phyloP scores from a whole-genome alignment of 306 rosid genomes.

The Prinsepia uniflora region DNA sequence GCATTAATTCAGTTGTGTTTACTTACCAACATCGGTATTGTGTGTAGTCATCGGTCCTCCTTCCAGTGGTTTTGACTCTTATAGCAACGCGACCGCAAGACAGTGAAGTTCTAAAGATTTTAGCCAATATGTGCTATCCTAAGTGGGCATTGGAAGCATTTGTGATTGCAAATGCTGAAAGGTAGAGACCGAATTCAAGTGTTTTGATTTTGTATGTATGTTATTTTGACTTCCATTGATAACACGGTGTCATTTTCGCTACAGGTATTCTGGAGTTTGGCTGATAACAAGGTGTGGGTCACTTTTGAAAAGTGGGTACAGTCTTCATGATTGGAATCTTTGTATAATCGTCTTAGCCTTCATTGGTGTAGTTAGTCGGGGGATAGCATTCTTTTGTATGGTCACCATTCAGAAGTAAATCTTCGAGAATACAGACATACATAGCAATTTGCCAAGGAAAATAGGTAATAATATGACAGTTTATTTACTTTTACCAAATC shows the following conservation, averaged over 20 bases:
- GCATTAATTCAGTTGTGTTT: background rate
- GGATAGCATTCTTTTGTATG: slow-evolving; percentile 59
- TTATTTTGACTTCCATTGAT: too few species aligned
- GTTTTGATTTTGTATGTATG: background rate
- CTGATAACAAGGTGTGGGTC: slow-evolving; percentile 77
- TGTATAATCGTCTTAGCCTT: slow-evolving; percentile 55
- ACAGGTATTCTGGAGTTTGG: slow-evolving; percentile 93
- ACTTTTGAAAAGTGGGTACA: slow-evolving; percentile 51
- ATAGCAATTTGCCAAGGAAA: too few species aligned
- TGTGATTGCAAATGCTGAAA: slow-evolving; percentile 82
- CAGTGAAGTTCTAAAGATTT: slow-evolving; percentile 43
- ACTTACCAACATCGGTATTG: slow-evolving; percentile 22
- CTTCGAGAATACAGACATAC: too few species aligned
- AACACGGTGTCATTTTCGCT: background rate
- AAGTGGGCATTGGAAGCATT: slow-evolving; percentile 96
- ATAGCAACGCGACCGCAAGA: slow-evolving; percentile 62
- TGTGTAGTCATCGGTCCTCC: slow-evolving; percentile 88
- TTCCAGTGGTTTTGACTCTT: slow-evolving; percentile 91
- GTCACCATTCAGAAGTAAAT: slow-evolving; percentile 57
- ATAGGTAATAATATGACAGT: too few species aligned
- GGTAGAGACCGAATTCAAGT: slow-evolving; percentile 30
- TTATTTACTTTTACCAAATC: too few species aligned
- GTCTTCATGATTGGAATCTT: slow-evolving; percentile 71
- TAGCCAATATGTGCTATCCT: slow-evolving; percentile 71
- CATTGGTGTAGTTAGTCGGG: slow-evolving; percentile 57